Evolutionary conservation across 345 rosid genomes (phyloP).

Genomic region (Linum usitatissimum): DNA sequence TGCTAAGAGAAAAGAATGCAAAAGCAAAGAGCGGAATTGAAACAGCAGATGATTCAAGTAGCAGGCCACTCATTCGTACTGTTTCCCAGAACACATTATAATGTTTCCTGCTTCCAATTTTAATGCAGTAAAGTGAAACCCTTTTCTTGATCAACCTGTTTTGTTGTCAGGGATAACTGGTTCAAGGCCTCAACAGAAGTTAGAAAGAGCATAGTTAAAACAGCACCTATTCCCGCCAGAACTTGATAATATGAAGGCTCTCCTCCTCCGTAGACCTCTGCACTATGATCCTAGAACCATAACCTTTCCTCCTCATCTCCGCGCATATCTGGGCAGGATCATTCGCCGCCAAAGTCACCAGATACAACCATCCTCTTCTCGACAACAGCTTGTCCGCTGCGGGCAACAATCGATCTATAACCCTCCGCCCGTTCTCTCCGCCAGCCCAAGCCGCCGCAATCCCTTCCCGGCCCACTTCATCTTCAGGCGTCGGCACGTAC

Average conservation of each 20-base stretch:
- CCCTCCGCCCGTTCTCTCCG: slow-evolving; percentile 55
- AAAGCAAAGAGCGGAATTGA: too few relatives aligned
- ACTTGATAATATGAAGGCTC: slow-evolving; percentile 50
- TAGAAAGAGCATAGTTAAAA: too few relatives aligned
- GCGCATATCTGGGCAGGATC: slow-evolving; percentile 52
- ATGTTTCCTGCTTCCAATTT: too few relatives aligned
- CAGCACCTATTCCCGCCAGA: slow-evolving; percentile 30
- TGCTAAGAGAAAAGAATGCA: too few relatives aligned
- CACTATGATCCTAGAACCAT: slow-evolving; percentile 51
- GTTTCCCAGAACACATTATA: too few relatives aligned
- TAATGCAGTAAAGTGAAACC: too few relatives aligned
- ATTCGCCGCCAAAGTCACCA: slow-evolving; percentile 50
- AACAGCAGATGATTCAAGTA: too few relatives aligned
- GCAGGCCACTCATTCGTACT: too few relatives aligned
- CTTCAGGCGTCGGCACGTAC: slow-evolving; percentile 87
- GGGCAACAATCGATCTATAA: slow-evolving; percentile 54
- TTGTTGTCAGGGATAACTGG: too few relatives aligned
- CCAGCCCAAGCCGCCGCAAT: slow-evolving; percentile 92
- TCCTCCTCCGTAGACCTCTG: slow-evolving; percentile 81
- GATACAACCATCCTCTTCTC: slow-evolving; percentile 66
- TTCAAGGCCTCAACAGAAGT: too few relatives aligned
- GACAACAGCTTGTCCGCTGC: slow-evolving; percentile 55
- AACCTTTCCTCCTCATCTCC: slow-evolving; percentile 61
- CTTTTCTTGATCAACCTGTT: too few relatives aligned
- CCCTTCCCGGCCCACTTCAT: slow-evolving; percentile 51